These are phyloP conservation scores for Mycena leptocephala DNA, from an alignment of 768 basidiomycete species.

Conservation along the genomic window DNA sequence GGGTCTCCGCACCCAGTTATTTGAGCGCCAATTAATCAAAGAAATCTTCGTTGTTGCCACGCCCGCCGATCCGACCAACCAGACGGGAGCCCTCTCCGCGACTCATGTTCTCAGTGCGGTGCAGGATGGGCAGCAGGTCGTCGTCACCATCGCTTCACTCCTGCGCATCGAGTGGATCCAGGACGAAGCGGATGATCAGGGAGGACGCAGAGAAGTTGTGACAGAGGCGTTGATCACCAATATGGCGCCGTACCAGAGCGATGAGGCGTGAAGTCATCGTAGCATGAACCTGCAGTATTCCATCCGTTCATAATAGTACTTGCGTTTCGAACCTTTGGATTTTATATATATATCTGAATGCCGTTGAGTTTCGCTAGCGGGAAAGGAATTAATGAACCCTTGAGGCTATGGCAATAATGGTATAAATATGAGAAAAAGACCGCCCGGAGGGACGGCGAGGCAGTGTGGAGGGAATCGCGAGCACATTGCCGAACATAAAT, in stretches of 20 bases:
- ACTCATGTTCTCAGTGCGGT: constrained; percentile 7
- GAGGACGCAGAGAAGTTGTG: background rate
- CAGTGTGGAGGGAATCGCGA: too few relatives aligned
- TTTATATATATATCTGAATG: background rate
- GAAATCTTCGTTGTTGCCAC: constrained; percentile 7
- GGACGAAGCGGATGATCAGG: background rate
- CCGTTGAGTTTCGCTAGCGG: too few relatives aligned
- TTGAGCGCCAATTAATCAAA: background rate
- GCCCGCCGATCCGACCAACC: constrained; percentile 5
- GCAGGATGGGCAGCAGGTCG: background rate
- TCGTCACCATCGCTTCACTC: background rate
- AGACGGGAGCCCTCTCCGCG: background rate
- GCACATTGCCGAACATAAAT: too few relatives aligned
- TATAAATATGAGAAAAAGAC: too few relatives aligned
- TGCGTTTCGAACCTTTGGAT: too few relatives aligned
- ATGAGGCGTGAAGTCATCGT: background rate
- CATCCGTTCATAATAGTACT: too few relatives aligned
- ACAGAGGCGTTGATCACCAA: background rate
- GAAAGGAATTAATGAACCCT: background rate
- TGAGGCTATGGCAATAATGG: too few relatives aligned
- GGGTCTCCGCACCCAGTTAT: background rate
- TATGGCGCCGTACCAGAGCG: background rate
- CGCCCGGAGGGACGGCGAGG: too few relatives aligned
- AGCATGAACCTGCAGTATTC: too few relatives aligned
- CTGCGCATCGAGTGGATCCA: background rate